Base-by-base conservation (phyloP, 441 rosid species). In the Viola pubescens region DNA sequence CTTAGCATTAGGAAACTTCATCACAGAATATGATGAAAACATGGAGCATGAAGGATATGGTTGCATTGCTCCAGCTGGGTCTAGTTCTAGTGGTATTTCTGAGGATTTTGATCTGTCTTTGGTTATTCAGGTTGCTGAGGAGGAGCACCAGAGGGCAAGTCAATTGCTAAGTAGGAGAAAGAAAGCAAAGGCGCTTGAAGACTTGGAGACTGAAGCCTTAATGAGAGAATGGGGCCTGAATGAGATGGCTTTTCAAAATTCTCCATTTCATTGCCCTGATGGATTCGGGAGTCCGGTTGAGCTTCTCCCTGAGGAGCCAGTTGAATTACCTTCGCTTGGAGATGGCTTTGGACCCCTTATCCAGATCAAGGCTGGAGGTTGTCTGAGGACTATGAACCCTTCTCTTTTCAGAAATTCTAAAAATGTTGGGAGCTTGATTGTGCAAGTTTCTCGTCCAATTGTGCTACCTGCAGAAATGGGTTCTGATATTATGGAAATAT, bases 271-370 rank as follows among this genome's bases (percentile, higher is more conserved):
- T 72, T 72, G 62, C 62, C 75, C 85, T 45, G 84, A 80, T 67
- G 95, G 91, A 58, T 89, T 91, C 75, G 95, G 97, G 65, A 89
- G 97, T 75, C 91, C 95, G 47, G 81, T 86, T 64, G 85, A 78
- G 72, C 70, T 90, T 61, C 74, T 77, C 0, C 67, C 69, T 50
- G 79, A 69, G 34, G 62, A 69, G 51, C 58, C 54, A 45, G 47
- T 58, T 68, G 73, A 78, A 63, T 73, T 73, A 48, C 78, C 82
- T 52, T 66, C 75, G 46, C 73, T 79, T 63, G 84, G 75, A 65
- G 78, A 83, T 69, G 75, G 80, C 52, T 77, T 77, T 61, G 79
- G 83, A 57, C 71, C 76, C 57, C 57, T 75, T 44, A 44, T 81
- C 62, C 70, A 59, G 64, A 79, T 63, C 58, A 79, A 78, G 38